Evolutionary conservation across 2,329 filamentous ascomycete species (phyloP), one percentile per base, ranked within the genome.

Genomic region (Xylaria sp.): DNA sequence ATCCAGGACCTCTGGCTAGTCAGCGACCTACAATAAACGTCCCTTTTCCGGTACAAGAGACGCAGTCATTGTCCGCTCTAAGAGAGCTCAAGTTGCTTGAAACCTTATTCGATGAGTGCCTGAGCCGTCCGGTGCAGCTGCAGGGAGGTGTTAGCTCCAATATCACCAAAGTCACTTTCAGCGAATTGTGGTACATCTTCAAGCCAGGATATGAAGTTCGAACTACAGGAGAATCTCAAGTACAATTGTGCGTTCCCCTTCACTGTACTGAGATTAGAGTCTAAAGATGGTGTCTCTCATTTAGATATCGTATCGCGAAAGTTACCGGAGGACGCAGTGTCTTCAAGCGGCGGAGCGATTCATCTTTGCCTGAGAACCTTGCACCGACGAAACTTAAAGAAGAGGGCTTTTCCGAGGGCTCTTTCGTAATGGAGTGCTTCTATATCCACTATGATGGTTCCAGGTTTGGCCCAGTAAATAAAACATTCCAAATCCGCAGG

Each of bases 401-500:
- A 42, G 40, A 42, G n/a, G 40, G 40, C 40, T 42, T 42, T 7
- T 42, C 40, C 2, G 40, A 42, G 6, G 40, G 40, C 5, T 42
- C 40, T 42, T 42, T 42, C 40, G n/a, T 42, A 42, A 42, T 42
- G 1, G 40, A 42, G 40, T 42, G 40, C 15, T 42, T 42, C 17
- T 42, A 42, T 42, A 42, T 42, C n/a, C 58, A 60, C 44, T 60
- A 36, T 15, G 58, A 60, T 17, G 58, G 58, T 17, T 4, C 6
- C 2, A 31, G 6, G 4, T 60, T 36, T 36, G 58, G 58, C 20
- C 40, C 58, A n/a, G 58, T 60, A 3, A 60, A 60, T 20, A 33
- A 33, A 60, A 36, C 58, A 13, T 60, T 60, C n/a, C 58, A 60
- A 13, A 60, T 60, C n/a, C 44, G 23, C 28, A 48, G n/a, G n/a